Conservation (phyloP, 257 asterid genomes). For the Handroanthus guayacan region DNA sequence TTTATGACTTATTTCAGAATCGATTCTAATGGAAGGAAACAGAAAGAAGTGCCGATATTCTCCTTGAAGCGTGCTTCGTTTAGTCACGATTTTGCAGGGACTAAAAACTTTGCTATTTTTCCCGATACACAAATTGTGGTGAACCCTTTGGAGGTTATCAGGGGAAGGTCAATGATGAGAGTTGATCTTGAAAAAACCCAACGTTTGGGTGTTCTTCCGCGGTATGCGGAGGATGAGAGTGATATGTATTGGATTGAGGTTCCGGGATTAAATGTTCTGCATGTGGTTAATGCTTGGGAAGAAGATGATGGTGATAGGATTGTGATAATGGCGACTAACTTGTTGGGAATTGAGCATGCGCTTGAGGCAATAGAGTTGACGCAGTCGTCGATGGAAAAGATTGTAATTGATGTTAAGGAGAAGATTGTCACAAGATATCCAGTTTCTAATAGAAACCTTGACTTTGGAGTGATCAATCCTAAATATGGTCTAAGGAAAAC, state of each 20-base stretch:
- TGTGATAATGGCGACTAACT: slow-evolving; percentile 49
- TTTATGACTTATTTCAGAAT: slow-evolving; percentile 50
- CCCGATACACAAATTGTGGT: slow-evolving; percentile 51
- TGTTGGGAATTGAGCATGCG: slow-evolving; percentile 39
- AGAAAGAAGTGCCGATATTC: slow-evolving; percentile 44
- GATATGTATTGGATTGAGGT: slow-evolving; percentile 56
- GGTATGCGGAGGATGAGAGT: slow-evolving; percentile 51
- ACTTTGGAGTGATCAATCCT: slow-evolving; percentile 51
- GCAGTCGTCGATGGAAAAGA: slow-evolving; percentile 48
- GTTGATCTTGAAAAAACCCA: slow-evolving; percentile 42
- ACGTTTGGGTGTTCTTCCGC: slow-evolving; percentile 50
- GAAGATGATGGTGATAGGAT: slow-evolving; percentile 51
- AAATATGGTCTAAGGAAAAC: slow-evolving; percentile 45
- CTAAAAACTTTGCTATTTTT: slow-evolving; percentile 50
- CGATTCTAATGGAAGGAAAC: slow-evolving; percentile 43
- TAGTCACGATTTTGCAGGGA: slow-evolving; percentile 59
- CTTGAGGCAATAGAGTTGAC: slow-evolving; percentile 38
- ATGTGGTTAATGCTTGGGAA: slow-evolving; percentile 61
- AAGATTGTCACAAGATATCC: slow-evolving; percentile 38
- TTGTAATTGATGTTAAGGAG: slow-evolving; percentile 42
- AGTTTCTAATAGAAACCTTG: slow-evolving; percentile 47
- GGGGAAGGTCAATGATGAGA: slow-evolving; percentile 42
- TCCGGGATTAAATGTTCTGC: slow-evolving; percentile 49
- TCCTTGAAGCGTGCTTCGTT: slow-evolving; percentile 39
- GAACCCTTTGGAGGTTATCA: slow-evolving; percentile 39